These are phyloP conservation scores for Secale cereale DNA, from an alignment of 176 grass and related monocot species.

Conservation along the genomic window DNA sequence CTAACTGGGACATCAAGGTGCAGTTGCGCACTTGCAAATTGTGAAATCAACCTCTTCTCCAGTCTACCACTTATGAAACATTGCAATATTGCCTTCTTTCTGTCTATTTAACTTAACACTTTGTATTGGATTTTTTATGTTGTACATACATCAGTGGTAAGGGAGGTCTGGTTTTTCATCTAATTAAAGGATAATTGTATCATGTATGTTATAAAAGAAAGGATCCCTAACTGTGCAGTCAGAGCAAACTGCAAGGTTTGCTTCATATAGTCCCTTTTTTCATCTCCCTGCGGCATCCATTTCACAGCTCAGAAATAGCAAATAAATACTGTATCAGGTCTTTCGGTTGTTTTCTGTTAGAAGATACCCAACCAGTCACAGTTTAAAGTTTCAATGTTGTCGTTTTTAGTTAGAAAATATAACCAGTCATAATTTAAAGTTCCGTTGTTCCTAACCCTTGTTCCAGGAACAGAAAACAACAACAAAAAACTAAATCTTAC, in stretches of 20 bases:
- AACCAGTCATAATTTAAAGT: neutral
- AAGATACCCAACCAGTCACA: no score
- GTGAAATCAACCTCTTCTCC: conserved; percentile 13
- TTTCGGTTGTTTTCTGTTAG: neutral
- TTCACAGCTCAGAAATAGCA: neutral
- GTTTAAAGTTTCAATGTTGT: no score
- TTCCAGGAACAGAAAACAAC: neutral
- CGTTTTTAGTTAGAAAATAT: neutral
- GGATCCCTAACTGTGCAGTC: neutral
- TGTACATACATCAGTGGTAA: conserved; percentile 2
- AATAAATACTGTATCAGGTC: conserved; percentile 9
- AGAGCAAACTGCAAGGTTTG: neutral
- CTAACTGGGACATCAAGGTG: conserved; percentile 8
- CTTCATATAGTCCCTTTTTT: neutral
- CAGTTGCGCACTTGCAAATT: conserved; percentile 4
- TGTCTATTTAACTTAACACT: conserved; percentile 1
- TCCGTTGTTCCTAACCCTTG: neutral
- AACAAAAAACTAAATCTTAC: neutral
- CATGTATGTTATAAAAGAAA: neutral
- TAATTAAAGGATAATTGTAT: neutral
- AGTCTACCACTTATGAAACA: conserved; percentile 1
- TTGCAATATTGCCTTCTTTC: neutral
- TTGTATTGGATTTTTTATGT: neutral
- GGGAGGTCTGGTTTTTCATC: neutral
- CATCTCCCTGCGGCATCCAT: neutral